A percentile compares a stretch with the other conserved stretches of the same genome.
Conservation (phyloP, 2,329 filamentous ascomycete species). For the Xylariaceae sp. region DNA sequence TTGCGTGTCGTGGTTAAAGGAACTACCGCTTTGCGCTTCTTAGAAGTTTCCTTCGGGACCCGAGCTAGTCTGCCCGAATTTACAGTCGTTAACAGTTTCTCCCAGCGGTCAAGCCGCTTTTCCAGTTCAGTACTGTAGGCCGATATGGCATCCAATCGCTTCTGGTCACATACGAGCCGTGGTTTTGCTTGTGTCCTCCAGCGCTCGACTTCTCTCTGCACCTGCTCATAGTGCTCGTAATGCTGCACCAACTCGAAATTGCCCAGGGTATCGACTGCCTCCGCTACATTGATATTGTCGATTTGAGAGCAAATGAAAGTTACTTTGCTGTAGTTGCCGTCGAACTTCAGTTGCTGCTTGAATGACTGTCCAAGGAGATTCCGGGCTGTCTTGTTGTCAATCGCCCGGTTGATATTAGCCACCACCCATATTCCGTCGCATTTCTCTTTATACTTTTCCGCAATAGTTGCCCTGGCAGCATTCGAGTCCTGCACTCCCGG, state of each 20-base stretch:
- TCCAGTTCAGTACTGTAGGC: constrained; percentile 27
- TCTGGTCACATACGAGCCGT: background rate
- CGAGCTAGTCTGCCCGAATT: constrained; percentile 4
- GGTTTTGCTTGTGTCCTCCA: constrained; percentile 41
- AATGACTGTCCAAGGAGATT: constrained; percentile 47
- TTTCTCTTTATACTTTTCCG: constrained; percentile 51
- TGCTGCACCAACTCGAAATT: constrained; percentile 25
- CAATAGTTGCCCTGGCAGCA: constrained; percentile 49
- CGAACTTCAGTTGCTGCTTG: constrained; percentile 49
- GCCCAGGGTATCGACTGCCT: constrained; percentile 35
- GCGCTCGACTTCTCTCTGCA: constrained; percentile 48
- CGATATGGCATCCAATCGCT: constrained; percentile 10
- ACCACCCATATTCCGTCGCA: constrained; percentile 53
- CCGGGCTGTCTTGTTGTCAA: constrained; percentile 52
- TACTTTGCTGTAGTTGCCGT: constrained; percentile 42
- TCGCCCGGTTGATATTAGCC: constrained; percentile 49
- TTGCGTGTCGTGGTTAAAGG: constrained; percentile 1
- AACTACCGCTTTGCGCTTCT: constrained; percentile 31
- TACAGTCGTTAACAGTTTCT: constrained; percentile 11
- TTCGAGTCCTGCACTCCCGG: constrained; percentile 55
- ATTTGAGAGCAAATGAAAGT: constrained; percentile 37
- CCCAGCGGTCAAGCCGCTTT: constrained; percentile 7
- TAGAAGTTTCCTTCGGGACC: constrained; percentile 14
- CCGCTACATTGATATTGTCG: constrained; percentile 49
- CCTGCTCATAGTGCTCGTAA: constrained; percentile 32